Evolutionary conservation across 345 rosid genomes (phyloP), one percentile per base, ranked within the genome.

Genomic region (Populus pruinosa): DNA sequence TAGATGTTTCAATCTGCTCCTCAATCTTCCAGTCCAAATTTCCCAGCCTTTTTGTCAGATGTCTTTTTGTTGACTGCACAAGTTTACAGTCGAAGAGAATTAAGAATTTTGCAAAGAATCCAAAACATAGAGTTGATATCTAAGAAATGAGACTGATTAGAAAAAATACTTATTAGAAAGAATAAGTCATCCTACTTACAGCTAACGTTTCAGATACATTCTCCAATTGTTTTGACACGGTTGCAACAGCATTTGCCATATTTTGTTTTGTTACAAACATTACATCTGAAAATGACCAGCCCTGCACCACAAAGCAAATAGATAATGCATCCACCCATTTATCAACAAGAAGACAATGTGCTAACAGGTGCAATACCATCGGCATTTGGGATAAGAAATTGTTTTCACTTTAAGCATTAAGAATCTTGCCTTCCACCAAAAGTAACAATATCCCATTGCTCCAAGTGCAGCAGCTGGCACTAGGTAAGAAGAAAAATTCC

Each of bases 381-480:
- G 69, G 72, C 72, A 62, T 44, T 25, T 53, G 17, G 12, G 25
- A 73, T 38, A 35, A 61, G 38, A 76, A 73, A 47, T 31, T 16
- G 43, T n/a, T 76, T 76, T 14, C 44, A 43, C 62, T 65, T 77
- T 47, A 44, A 70, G 76, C 75, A 71, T 62, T 0, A 31, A 64
- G 71, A 82, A 78, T 39, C 81, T 78, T 75, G 87, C 99, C 97
- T 91, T 93, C 99, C 97, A 95, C 97, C 93, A 90, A 97, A 93
- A 90, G 83, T 91, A 93, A 84, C 96, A 90, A 85, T 93, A 95
- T 61, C 97, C 97, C 94, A 95, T 85, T 74, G 95, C 98, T 85
- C 99, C 98, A 76, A 95, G 75, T 3, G 96, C 98, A 29, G 97
- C 95, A 70, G 98, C 98, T 77, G 98, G 98, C 50, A 87, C 87